Percentiles rank a stretch among this genome's conserved stretches.
phyloP scores from a whole-genome alignment of 2,329 filamentous ascomycete genomes.

The Juglanconis oblonga region DNA sequence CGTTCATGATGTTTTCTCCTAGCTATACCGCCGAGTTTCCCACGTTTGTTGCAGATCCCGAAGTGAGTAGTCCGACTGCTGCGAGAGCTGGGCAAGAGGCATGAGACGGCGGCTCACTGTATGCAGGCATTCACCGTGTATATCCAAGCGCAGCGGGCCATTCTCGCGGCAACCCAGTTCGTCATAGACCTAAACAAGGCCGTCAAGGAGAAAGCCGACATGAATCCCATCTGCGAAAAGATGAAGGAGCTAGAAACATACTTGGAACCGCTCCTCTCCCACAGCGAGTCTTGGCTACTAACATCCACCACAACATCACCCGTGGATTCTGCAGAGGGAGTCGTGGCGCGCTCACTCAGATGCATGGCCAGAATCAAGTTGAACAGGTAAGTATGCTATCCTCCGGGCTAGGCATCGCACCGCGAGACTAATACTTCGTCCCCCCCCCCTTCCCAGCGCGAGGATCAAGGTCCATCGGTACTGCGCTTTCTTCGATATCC shows the following conservation, averaged over 20 bases:
- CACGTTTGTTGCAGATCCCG: conserved; percentile 37
- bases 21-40: conserved; percentile 44
- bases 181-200: conserved; percentile 45
- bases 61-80: conserved; percentile 28
- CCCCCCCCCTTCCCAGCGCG: conserved; percentile 32
- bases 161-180: conserved; percentile 45
- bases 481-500: conserved; percentile 48
- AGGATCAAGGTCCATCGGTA: conserved; percentile 51
- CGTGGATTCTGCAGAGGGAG: conserved; percentile 36
- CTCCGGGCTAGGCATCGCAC: background rate
- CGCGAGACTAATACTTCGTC: background rate
- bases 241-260: conserved; percentile 39
- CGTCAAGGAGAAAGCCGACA: conserved; percentile 34
- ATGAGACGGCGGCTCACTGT: background rate
- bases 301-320: conserved; percentile 32
- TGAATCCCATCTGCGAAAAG: conserved; percentile 37
- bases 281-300: conserved; percentile 34
- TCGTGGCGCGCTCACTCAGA: conserved; percentile 41
- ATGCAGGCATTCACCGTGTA: conserved; percentile 40
- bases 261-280: conserved; percentile 35
- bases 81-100: background rate
- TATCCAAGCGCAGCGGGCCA: conserved; percentile 45
- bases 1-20: conserved; percentile 40
- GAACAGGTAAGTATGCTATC: conserved; percentile 36
- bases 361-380: conserved; percentile 48